phyloP scores from a whole-genome alignment of 495 filamentous ascomycete genomes.

The Trichoderma erinaceum region DNA sequence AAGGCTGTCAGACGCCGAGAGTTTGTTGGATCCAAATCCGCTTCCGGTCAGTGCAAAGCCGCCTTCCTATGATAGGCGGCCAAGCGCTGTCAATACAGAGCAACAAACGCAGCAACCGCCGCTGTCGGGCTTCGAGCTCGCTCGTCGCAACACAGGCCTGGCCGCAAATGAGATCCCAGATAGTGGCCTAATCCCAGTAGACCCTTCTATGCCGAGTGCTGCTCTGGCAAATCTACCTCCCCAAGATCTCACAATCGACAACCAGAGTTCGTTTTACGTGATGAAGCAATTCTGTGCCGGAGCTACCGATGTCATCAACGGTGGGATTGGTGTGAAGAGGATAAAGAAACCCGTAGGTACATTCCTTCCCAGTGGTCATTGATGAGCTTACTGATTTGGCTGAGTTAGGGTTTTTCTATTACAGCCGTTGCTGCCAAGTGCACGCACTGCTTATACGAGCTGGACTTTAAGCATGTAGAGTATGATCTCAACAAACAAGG shows the following conservation, averaged over 20 bases:
- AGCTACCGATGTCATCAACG: constrained; percentile 31
- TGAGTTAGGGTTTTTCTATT: constrained; percentile 23
- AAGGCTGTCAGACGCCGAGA: neutral
- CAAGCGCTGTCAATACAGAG: too few species aligned
- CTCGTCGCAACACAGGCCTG: neutral
- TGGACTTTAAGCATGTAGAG: constrained; percentile 33
- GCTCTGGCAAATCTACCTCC: neutral
- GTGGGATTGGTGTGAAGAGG: constrained; percentile 33
- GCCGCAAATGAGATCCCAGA: neutral
- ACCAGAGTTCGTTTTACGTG: constrained; percentile 33
- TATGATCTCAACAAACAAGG: constrained; percentile 32
- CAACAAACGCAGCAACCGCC: neutral
- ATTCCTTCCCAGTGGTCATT: neutral
- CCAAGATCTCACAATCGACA: constrained; percentile 29
- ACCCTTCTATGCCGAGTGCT: neutral
- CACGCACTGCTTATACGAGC: constrained; percentile 35
- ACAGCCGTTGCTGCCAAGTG: constrained; percentile 32
- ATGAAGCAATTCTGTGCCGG: constrained; percentile 41
- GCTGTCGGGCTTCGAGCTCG: neutral
- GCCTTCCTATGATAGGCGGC: too few species aligned
- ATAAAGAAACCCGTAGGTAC: constrained; percentile 30
- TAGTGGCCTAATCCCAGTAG: constrained; percentile 2
- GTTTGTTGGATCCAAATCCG: neutral
- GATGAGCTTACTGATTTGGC: constrained; percentile 14
- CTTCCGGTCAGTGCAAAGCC: neutral